phyloP scores from a whole-genome alignment of 1,284 basidiomycete species.

The Blastosporella zonata region DNA sequence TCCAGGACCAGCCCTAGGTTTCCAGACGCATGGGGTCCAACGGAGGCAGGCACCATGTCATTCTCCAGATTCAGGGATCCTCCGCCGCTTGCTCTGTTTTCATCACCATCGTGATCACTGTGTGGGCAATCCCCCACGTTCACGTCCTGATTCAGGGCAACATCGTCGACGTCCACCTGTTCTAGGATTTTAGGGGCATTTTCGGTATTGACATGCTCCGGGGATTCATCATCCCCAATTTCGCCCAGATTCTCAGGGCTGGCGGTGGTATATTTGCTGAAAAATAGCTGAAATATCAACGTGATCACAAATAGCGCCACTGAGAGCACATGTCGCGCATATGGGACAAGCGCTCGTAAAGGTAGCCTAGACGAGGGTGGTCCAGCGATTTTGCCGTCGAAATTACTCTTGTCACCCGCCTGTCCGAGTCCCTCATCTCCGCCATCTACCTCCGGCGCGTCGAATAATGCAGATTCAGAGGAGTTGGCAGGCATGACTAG shows the following conservation, averaged over 20 bases:
- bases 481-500: slow-evolving; percentile 1
- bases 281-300: not conserved
- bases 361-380: not conserved
- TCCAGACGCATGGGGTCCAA: not conserved
- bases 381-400: too few relatives aligned
- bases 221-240: not conserved
- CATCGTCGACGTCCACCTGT: not conserved
- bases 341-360: slow-evolving; percentile 1
- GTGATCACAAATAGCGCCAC: not conserved
- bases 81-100: not conserved
- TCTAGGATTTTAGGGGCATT: not conserved
- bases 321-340: not conserved
- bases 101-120: not conserved
- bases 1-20: not conserved
- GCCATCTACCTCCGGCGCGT: not conserved
- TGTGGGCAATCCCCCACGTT: not conserved
- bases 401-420: not conserved
- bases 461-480: not conserved
- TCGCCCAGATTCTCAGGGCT: not conserved
- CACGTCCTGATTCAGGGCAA: not conserved
- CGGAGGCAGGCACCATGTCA: not conserved
- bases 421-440: not conserved
- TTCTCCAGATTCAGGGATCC: not conserved
- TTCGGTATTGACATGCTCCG: not conserved
- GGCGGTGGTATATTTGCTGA: not conserved